Evolutionary conservation across 305 asterid genomes (phyloP).

Genomic region (Rubia peregrina): DNA sequence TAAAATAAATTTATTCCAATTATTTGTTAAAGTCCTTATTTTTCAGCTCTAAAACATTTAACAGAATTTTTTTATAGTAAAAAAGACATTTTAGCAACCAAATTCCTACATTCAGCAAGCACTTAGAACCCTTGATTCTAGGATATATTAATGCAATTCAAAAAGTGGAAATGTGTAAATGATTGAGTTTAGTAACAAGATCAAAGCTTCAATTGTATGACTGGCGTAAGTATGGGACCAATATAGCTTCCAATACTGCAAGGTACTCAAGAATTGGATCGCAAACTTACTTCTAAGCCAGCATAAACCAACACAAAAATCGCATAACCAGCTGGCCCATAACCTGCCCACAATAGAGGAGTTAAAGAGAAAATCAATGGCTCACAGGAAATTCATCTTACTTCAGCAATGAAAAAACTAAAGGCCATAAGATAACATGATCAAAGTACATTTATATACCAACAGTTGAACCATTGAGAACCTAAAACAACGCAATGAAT

Average conservation of each 20-base stretch:
- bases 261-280: constrained; percentile 1
- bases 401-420: background rate
- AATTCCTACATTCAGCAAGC: background rate
- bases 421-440: background rate
- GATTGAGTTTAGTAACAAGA: background rate
- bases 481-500: background rate
- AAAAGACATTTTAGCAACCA: background rate
- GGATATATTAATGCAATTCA: background rate
- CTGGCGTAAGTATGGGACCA: background rate
- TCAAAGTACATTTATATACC: background rate
- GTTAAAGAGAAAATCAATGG: constrained; percentile 17
- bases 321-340: constrained; percentile 94
- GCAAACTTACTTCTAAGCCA: constrained; percentile 72
- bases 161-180: background rate
- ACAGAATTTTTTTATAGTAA: background rate
- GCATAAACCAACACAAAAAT: constrained; percentile 83
- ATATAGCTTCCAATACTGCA: background rate
- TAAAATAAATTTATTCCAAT: background rate
- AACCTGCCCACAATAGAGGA: constrained; percentile 42
- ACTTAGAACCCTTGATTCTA: background rate
- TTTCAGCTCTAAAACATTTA: background rate
- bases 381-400: background rate
- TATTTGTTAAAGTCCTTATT: background rate
- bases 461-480: background rate
- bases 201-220: background rate